These are phyloP conservation scores for Dunaliella sp. DNA, from an alignment of 139 green algal species.

Conservation along the genomic window DNA sequence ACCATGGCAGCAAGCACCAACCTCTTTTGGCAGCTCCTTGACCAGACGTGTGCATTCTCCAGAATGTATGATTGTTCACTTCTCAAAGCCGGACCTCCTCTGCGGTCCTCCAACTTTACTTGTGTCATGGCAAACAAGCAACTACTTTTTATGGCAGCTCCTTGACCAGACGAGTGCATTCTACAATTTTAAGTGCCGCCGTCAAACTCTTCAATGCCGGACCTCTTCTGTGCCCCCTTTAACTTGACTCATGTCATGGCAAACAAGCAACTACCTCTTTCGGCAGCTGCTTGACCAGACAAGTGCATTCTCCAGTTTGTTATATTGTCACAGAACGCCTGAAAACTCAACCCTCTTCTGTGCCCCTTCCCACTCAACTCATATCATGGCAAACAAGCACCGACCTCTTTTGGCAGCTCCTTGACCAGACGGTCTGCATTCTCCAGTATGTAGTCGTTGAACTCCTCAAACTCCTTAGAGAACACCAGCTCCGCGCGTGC, in stretches of 20 bases:
- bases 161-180: no score
- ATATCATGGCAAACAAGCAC: neutral
- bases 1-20: neutral
- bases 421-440: constrained; percentile 26
- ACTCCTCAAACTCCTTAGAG: constrained; percentile 25
- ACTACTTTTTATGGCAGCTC: no score
- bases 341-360: no score
- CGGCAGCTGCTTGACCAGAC: neutral
- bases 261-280: neutral
- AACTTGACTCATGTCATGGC: no score
- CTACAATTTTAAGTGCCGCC: no score
- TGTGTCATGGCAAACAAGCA: no score
- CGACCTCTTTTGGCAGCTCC: constrained; percentile 32
- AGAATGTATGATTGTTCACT: no score
- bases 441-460: constrained; percentile 26
- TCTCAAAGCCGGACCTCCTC: no score
- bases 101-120: no score
- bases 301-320: neutral
- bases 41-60: constrained; percentile 26
- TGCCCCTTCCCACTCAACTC: neutral
- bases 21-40: constrained; percentile 28
- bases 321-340: neutral
- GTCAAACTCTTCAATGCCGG: no score
- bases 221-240: no score
- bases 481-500: constrained; percentile 36